These are phyloP conservation scores for Dryadomyces sulphureus DNA, from an alignment of 2,329 filamentous ascomycete genomes.

Conservation along the genomic window DNA sequence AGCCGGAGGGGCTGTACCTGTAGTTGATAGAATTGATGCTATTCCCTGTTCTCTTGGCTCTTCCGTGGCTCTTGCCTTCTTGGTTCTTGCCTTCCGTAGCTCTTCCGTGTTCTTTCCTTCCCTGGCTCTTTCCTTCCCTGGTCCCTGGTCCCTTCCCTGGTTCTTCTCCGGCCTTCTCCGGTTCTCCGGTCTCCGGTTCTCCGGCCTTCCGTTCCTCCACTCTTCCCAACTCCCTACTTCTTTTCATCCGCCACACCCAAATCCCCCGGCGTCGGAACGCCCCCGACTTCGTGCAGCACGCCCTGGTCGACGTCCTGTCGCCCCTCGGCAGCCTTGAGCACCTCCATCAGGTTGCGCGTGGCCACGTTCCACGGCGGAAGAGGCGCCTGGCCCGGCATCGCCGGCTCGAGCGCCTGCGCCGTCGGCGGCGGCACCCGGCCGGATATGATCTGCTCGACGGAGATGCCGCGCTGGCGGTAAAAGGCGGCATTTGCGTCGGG, in stretches of 20 bases:
- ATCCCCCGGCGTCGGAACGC: constrained; percentile 5
- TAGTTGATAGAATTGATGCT: constrained; percentile 31
- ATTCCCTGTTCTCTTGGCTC: no score
- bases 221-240: not conserved
- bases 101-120: not conserved
- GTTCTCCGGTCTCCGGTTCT: not conserved
- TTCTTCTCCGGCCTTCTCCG: no score
- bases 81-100: not conserved
- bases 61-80: not conserved
- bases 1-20: constrained; percentile 96
- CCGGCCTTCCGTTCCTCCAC: not conserved
- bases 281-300: constrained; percentile 2
- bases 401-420: not conserved
- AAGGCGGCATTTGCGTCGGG: constrained; percentile 59
- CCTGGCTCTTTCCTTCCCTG: not conserved
- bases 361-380: constrained; percentile 7
- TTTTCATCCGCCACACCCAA: constrained; percentile 1
- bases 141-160: no score
- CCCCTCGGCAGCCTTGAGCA: constrained; percentile 12
- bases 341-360: constrained; percentile 10
- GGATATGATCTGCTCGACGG: constrained; percentile 9
- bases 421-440: constrained; percentile 9
- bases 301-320: constrained; percentile 6
- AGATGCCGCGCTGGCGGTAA: constrained; percentile 32
- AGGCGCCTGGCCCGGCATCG: not conserved